Conservation (phyloP, 2,329 filamentous ascomycete species). For the Cordyceps farinosa region DNA sequence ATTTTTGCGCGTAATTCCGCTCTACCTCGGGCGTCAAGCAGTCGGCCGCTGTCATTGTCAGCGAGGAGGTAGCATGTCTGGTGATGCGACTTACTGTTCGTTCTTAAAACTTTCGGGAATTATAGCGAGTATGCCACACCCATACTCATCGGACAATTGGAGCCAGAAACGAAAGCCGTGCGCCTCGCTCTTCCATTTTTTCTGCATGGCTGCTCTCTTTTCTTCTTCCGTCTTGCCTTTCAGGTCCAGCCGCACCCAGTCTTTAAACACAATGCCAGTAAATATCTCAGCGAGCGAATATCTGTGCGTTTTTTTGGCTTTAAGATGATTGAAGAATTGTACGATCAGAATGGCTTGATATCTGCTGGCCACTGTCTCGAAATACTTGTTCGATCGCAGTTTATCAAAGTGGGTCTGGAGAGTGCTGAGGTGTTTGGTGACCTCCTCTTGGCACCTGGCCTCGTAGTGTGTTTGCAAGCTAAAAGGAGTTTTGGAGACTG, state of each 20-base stretch:
- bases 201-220: neutral
- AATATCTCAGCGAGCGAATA: neutral
- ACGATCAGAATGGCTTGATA: neutral
- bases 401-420: no score
- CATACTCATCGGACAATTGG: neutral
- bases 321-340: neutral
- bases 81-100: neutral
- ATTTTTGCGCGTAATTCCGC: neutral
- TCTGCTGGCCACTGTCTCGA: neutral
- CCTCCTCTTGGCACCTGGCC: neutral
- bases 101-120: neutral
- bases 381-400: neutral
- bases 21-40: neutral
- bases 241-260: neutral
- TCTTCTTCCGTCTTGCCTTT: neutral
- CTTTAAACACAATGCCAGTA: neutral
- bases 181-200: neutral
- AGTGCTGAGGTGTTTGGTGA: neutral
- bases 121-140: neutral
- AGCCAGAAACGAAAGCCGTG: neutral
- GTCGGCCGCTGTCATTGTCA: neutral
- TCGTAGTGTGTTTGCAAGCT: neutral
- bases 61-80: neutral
- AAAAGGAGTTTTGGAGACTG: neutral
- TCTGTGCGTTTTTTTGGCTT: neutral